These are phyloP conservation scores for Talaromyces sp. DNA, from an alignment of 2,329 filamentous ascomycete species.

Conservation along the genomic window DNA sequence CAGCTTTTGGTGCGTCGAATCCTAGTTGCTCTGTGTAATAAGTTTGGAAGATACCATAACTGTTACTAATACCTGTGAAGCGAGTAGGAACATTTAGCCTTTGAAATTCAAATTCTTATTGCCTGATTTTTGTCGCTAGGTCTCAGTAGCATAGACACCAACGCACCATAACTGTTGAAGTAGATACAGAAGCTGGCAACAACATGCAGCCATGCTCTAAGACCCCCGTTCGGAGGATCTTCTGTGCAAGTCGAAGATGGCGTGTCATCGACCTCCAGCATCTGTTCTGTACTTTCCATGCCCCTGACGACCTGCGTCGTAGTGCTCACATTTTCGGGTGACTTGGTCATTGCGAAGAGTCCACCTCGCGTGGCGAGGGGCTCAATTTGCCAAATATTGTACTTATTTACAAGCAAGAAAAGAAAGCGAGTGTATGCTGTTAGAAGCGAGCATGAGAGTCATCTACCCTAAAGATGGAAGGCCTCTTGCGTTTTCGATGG, in stretches of 20 bases:
- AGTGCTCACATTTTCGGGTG: neutral
- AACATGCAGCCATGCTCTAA: slow-evolving; percentile 24
- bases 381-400: neutral
- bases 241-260: neutral
- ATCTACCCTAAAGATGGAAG: neutral
- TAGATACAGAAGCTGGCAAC: slow-evolving; percentile 24
- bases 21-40: slow-evolving; percentile 24
- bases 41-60: slow-evolving; percentile 26
- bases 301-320: neutral
- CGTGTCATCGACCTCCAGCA: neutral
- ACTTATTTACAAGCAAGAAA: neutral
- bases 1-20: slow-evolving; percentile 27
- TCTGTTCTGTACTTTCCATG: neutral
- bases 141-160: neutral
- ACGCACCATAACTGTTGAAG: slow-evolving; percentile 21
- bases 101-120: neutral
- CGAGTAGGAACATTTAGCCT: neutral
- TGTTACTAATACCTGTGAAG: slow-evolving; percentile 21
- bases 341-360: neutral
- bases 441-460: neutral
- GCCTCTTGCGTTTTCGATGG: neutral
- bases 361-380: neutral
- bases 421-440: neutral
- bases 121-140: neutral
- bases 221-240: slow-evolving; percentile 21